Evolutionary conservation across 257 asterid genomes (phyloP), one percentile per base, ranked within the genome.

Genomic region (Jasminum sambac): DNA sequence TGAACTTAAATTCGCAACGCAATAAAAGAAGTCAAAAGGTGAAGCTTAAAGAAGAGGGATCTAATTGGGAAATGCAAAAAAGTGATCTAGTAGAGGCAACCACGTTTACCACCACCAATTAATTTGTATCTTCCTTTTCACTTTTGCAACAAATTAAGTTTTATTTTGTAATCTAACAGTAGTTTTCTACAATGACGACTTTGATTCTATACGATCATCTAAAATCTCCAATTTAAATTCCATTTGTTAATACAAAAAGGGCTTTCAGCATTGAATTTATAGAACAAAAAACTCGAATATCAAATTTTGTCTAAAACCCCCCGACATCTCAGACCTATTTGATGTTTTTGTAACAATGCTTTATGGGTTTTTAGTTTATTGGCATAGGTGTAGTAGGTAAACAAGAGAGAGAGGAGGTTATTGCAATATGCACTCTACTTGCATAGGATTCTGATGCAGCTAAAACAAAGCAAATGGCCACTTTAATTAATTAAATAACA

Each of bases 381-480:
- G 11, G 76, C 5, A 68, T 10, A 44, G n/a, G 44, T 39, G n/a
- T n/a, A n/a, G n/a, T n/a, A n/a, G n/a, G n/a, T n/a, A n/a, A n/a
- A n/a, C n/a, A n/a, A n/a, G n/a, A 19, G 64, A 37, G 36, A 21
- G 69, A 63, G 34, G 48, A 69, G 62, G 64, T 36, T 24, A 57
- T 5, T 26, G 71, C 67, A 69, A 63, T 52, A 14, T 41, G 11
- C 66, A 64, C 55, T 30, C 36, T 30, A 30, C 36, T 30, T 58
- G 34, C 81, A 80, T 77, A 55, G 83, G 88, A 83, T 75, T 77
- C 85, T 70, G 80, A 72, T 64, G 80, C 76, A 72, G 80, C 61
- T 14, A 68, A 40, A 25, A 50, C 78, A 72, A 78, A 81, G 81
- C 61, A 16, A 9, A 25, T 64, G 71, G 23, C 5, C 69, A 41